Evolutionary conservation across 2,329 filamentous ascomycete species (phyloP).

Genomic region (Epichloe baconii): DNA sequence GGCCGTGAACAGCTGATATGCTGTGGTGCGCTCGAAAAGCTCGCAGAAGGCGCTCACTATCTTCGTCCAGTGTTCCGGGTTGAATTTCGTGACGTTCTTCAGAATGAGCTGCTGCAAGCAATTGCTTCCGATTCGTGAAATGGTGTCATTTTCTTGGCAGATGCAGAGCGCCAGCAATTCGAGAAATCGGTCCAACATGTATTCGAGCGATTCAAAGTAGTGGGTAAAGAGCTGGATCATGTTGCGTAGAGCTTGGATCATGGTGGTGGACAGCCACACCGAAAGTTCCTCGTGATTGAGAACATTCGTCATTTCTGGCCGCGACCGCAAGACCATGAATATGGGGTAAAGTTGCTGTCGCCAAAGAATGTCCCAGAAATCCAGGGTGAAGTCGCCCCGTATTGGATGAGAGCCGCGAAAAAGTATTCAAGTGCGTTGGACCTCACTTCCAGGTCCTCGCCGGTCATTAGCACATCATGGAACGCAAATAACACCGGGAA

Average conservation of each 20-base stretch:
- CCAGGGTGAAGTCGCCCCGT: constrained; percentile 84
- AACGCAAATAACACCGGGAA: constrained; percentile 97
- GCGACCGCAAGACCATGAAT: constrained; percentile 93
- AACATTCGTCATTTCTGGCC: constrained; percentile 91
- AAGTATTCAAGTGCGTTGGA: constrained; percentile 88
- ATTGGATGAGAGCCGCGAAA: constrained; percentile 82
- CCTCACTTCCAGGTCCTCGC: constrained; percentile 92
- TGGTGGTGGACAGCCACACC: constrained; percentile 96
- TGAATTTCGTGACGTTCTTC: constrained; percentile 91
- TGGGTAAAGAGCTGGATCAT: constrained; percentile 99
- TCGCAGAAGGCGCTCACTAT: constrained; percentile 94
- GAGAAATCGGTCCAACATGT: constrained; percentile 96
- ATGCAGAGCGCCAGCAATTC: constrained; percentile 92
- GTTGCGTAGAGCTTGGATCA: constrained; percentile 96
- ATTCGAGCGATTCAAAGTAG: constrained; percentile 90
- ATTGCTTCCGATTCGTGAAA: constrained; percentile 94
- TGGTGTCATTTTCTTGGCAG: constrained; percentile 97
- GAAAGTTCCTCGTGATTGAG: constrained; percentile 93
- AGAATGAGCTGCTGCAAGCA: constrained; percentile 93
- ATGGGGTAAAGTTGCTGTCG: constrained; percentile 94
- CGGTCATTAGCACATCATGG: constrained; percentile 98
- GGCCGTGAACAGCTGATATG: constrained; percentile 91
- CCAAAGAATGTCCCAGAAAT: constrained; percentile 99
- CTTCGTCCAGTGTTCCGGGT: constrained; percentile 76
- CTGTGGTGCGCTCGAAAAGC: constrained; percentile 87